Evolutionary conservation across 352 stramenopile species (phyloP), one percentile per base, ranked within the genome.

Genomic region (Achlya hypogyna): DNA sequence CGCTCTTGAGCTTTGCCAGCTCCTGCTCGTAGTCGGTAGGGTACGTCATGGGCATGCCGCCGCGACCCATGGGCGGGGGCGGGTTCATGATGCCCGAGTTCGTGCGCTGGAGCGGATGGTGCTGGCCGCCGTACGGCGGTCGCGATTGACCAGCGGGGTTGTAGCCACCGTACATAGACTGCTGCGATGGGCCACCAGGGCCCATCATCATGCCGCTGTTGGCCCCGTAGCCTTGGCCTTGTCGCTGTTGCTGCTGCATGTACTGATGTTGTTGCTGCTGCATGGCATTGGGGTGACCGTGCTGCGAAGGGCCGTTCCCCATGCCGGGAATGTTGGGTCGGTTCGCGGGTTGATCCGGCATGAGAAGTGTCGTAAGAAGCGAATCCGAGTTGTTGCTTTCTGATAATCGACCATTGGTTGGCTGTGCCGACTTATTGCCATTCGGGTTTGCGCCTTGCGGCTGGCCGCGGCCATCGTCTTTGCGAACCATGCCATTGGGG

Each of bases 1-100:
- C 93, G 42, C 84, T 86, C 73, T 92, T 93, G 40, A 95, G 82
- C 22, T 86, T 78, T 64, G 87, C 84, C 69, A 92, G 88, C 67
- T 95, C 86, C 68, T 95, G 84, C 59, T 93, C 86, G 62, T 93
- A 94, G 9, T 78, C 85, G 27, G 84, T 88, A 8, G 60, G 60
- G 22, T 58, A 67, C n/a, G 20, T 54, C 9, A 43, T 52, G 6
- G 59, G 43, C 29, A 43, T 42, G 10, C 18, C 47, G 31, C 18
- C 38, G 59, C 47, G 60, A 74, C 78, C 76, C 77, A 92, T 91
- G 47, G 76, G 76, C 18, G 56, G 60, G 35, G 74, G 75, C 5
- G 56, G 58, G 54, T 86, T 81, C 77, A 91, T 85, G 47, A 56
- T 10, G 49, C 49, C 49, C 2, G 42, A 59, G 34, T 32, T 59